Conservation (phyloP, 148 eudicot genomes). For the Gaultheria prostrata region DNA sequence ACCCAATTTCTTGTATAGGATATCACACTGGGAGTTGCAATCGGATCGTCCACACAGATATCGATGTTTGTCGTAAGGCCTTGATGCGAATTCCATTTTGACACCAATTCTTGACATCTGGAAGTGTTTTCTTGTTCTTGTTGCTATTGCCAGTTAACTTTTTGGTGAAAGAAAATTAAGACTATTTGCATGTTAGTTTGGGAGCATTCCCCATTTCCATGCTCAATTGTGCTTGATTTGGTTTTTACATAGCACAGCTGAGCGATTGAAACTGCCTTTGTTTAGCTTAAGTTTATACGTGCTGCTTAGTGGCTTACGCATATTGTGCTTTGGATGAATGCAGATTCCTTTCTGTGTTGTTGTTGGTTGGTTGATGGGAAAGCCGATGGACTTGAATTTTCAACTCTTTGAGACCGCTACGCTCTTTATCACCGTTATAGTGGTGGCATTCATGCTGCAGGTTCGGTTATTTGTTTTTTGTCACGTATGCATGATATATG, state of each 20-base stretch:
- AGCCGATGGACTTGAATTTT: constrained; percentile 94
- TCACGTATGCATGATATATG: neutral
- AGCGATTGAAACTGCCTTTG: neutral
- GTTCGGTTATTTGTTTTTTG: constrained; percentile 34
- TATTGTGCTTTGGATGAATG: constrained; percentile 28
- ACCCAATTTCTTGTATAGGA: constrained; percentile 41
- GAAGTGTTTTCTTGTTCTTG: neutral
- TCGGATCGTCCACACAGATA: constrained; percentile 94
- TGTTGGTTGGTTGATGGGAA: constrained; percentile 89
- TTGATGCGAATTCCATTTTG: neutral
- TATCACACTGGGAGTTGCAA: constrained; percentile 83
- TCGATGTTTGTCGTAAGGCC: constrained; percentile 90
- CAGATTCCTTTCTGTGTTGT: constrained; percentile 98
- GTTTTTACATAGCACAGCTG: neutral
- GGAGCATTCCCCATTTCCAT: neutral
- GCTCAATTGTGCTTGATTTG: neutral
- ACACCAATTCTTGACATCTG: neutral
- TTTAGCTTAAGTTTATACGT: neutral
- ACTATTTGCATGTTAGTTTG: neutral
- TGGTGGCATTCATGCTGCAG: constrained; percentile 97
- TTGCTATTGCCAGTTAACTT: neutral
- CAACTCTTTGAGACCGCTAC: constrained; percentile 94
- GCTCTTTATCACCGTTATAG: constrained; percentile 85
- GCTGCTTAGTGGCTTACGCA: constrained; percentile 10
- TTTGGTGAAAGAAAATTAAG: neutral